phyloP scores from a whole-genome alignment of 805 yeast species.

The Saturnispora dispora region DNA sequence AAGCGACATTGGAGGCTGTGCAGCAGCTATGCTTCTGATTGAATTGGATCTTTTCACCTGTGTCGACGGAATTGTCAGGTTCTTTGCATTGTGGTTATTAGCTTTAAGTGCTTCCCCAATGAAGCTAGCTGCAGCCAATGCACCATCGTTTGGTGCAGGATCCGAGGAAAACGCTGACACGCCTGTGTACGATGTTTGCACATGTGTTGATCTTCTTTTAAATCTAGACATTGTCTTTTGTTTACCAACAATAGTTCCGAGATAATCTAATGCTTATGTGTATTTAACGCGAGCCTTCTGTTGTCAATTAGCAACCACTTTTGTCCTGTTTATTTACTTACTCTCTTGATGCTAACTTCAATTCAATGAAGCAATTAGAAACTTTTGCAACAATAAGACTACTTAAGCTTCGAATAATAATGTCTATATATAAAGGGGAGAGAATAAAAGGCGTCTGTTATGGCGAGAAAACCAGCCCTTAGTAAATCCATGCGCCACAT shows the following conservation, averaged over 20 bases:
- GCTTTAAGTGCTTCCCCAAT: conserved; percentile 41
- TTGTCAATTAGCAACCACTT: background rate
- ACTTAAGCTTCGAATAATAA: background rate
- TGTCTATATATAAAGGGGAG: background rate
- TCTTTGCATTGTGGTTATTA: conserved; percentile 23
- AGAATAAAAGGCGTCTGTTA: background rate
- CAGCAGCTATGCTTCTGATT: conserved; percentile 13
- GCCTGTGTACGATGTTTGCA: conserved; percentile 14
- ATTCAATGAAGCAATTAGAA: background rate
- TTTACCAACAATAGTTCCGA: background rate
- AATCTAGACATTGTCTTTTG: background rate
- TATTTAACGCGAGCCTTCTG: background rate
- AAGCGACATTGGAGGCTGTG: conserved; percentile 12
- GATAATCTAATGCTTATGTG: background rate
- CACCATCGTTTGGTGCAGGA: conserved; percentile 35
- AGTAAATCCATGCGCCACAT: background rate
- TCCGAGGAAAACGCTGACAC: conserved; percentile 15
- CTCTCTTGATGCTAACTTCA: background rate
- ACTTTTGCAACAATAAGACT: background rate
- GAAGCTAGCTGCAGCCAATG: conserved; percentile 56
- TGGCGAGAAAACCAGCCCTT: background rate
- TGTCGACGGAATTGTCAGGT: conserved; percentile 26
- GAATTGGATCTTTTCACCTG: conserved; percentile 21
- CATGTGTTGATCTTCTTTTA: conserved; percentile 1
- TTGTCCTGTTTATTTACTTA: no score